Conservation (phyloP, 2,329 filamentous ascomycete genomes). For the Tympanopsis confertula region DNA sequence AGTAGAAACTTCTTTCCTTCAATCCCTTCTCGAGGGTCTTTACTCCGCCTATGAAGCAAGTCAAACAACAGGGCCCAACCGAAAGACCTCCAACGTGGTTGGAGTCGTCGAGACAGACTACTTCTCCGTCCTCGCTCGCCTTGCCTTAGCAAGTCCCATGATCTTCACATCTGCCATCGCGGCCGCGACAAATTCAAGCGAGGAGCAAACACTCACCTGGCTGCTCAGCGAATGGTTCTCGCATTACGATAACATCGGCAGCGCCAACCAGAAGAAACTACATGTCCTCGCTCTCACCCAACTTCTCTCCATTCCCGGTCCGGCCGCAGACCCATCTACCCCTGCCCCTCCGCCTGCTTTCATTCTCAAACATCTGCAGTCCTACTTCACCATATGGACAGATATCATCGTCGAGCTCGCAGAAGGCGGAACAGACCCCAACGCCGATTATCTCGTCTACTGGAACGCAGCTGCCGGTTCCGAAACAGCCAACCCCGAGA, state of each 20-base stretch:
- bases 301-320: constrained; percentile 25
- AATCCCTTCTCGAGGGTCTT: constrained; percentile 27
- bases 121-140: constrained; percentile 46
- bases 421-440: constrained; percentile 26
- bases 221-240: constrained; percentile 32
- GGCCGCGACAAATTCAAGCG: constrained; percentile 14
- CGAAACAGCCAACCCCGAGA: constrained; percentile 1
- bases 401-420: constrained; percentile 33
- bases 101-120: constrained; percentile 55
- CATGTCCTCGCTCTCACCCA: constrained; percentile 35
- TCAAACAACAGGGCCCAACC: constrained; percentile 49
- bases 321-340: constrained; percentile 28
- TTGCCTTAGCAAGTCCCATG: constrained; percentile 40
- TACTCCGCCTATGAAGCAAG: constrained; percentile 37
- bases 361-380: constrained; percentile 29
- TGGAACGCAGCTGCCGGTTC: constrained; percentile 15
- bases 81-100: constrained; percentile 39
- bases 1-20: constrained; percentile 26
- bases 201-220: constrained; percentile 24
- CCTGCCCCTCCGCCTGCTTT: constrained; percentile 22
- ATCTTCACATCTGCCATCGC: constrained; percentile 30
- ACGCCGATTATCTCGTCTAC: constrained; percentile 26
- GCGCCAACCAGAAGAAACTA: constrained; percentile 33
- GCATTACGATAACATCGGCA: constrained; percentile 32
- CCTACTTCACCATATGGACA: constrained; percentile 36